Percentiles rank a stretch among this genome's conserved stretches.
Conservation (phyloP, 2,329 filamentous ascomycete species). For the Biscogniauxia sp. region DNA sequence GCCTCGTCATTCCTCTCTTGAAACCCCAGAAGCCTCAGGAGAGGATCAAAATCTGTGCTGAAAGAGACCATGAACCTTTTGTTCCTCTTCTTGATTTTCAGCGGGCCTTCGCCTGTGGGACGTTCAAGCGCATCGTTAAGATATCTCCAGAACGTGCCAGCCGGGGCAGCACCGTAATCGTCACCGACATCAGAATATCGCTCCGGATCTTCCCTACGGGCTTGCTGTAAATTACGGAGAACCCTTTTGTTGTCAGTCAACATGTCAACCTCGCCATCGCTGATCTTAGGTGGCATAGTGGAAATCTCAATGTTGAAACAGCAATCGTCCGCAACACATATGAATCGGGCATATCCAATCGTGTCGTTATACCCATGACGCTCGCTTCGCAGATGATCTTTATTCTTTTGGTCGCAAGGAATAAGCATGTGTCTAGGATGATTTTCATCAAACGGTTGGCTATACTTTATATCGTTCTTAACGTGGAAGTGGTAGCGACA, state of each 20-base stretch:
- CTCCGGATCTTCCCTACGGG: conserved; percentile 44
- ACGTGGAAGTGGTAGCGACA: conserved; percentile 32
- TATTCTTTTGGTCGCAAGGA: conserved; percentile 12
- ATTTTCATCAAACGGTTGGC: conserved; percentile 6
- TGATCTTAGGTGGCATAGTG: conserved; percentile 42
- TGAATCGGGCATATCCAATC: conserved; percentile 19
- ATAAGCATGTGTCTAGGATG: conserved; percentile 32
- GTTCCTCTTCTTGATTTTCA: conserved; percentile 54
- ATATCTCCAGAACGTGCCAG: conserved; percentile 49
- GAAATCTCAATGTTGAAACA: conserved; percentile 48
- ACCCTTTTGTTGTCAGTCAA: conserved; percentile 48
- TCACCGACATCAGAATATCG: conserved; percentile 45
- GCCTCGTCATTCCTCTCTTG: conserved; percentile 37
- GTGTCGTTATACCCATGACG: conserved; percentile 12
- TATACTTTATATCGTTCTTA: conserved; percentile 14
- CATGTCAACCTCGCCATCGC: conserved; percentile 39
- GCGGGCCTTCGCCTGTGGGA: conserved; percentile 30
- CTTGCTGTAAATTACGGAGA: conserved; percentile 36
- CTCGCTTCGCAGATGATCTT: conserved; percentile 7
- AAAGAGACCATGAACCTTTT: conserved; percentile 56
- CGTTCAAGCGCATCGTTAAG: conserved; percentile 47
- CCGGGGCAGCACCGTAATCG: conserved; percentile 40
- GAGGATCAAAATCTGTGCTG: conserved; percentile 45
- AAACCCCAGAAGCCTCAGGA: conserved; percentile 52
- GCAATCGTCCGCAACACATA: conserved; percentile 27